Evolutionary conservation across 1,284 basidiomycete species (phyloP).

Genomic region (Boletus sp.): DNA sequence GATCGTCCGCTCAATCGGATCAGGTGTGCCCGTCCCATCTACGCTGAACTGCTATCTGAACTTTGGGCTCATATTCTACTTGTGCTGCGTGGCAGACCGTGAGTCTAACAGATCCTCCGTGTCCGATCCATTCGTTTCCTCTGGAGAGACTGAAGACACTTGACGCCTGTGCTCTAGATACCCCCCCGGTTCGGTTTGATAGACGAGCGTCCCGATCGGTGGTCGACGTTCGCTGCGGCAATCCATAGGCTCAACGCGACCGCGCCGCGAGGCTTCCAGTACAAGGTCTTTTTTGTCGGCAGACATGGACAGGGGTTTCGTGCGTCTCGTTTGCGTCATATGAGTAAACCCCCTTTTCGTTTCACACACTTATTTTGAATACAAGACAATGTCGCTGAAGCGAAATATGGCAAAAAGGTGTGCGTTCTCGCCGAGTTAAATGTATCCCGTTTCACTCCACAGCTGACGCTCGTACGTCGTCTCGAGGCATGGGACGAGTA

Average conservation of each 20-base stretch:
- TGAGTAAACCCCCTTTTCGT: neutral
- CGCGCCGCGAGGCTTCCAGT: slow-evolving; percentile 37
- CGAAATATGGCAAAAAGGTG: slow-evolving; percentile 7
- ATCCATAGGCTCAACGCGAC: slow-evolving; percentile 39
- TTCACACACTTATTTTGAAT: neutral
- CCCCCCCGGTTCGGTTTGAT: slow-evolving; percentile 4
- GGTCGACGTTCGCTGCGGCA: neutral
- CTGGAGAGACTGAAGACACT: neutral
- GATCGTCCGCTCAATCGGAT: neutral
- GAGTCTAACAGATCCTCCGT: neutral
- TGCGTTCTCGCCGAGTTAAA: neutral
- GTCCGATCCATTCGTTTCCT: too few relatives aligned
- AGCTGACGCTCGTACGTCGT: neutral
- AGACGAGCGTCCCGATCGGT: slow-evolving; percentile 1
- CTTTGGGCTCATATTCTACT: too few relatives aligned
- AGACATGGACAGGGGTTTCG: slow-evolving; percentile 12
- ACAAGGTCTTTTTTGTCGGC: slow-evolving; percentile 59
- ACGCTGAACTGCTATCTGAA: too few relatives aligned
- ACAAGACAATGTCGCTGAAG: slow-evolving; percentile 9
- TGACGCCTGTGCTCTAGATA: neutral
- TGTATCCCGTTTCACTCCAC: neutral
- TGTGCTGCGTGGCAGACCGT: neutral
- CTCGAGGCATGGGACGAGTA: slow-evolving; percentile 8
- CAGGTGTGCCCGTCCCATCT: too few relatives aligned
- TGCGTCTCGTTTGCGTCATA: neutral